These are phyloP conservation scores for Talaromyces sp. DNA, from an alignment of 2,329 filamentous ascomycete species.

Conservation along the genomic window DNA sequence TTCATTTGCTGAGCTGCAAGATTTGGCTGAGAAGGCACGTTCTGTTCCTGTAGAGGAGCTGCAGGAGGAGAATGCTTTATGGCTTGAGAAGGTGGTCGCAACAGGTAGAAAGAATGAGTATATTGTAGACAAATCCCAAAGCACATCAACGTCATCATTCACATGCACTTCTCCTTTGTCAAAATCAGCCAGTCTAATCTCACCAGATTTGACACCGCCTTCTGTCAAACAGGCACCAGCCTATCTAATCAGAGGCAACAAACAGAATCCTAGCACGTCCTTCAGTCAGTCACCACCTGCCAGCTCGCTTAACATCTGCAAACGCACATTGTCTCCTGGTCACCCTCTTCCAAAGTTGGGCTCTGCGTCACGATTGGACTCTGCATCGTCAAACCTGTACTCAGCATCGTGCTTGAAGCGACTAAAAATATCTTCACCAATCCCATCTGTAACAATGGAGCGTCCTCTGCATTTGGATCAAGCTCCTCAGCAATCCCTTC, in stretches of 20 bases:
- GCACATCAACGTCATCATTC: conserved; percentile 19
- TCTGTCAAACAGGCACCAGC: not conserved
- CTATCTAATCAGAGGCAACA: not conserved
- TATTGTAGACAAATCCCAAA: conserved; percentile 23
- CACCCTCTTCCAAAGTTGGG: not conserved
- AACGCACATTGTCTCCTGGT: conserved; percentile 2
- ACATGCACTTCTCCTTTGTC: conserved; percentile 13
- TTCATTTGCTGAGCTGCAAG: conserved; percentile 65
- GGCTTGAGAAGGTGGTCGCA: conserved; percentile 57
- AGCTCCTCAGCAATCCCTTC: not conserved
- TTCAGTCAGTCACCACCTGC: not conserved
- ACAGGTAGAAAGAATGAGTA: conserved; percentile 39
- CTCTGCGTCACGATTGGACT: not conserved
- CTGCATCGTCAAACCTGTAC: not conserved
- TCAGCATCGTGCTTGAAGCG: conserved; percentile 1
- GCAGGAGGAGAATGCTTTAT: conserved; percentile 56
- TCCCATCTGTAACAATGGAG: conserved; percentile 1
- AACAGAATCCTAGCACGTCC: not conserved
- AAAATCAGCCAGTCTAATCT: not conserved
- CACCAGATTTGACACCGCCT: not conserved
- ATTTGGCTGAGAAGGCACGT: conserved; percentile 56
- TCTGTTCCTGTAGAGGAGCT: conserved; percentile 49
- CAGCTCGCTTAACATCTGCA: not conserved
- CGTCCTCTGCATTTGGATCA: not conserved
- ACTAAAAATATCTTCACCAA: not conserved